Evolutionary conservation across 1,139 yeast species (phyloP).

Genomic region (Spathaspora sp.): DNA sequence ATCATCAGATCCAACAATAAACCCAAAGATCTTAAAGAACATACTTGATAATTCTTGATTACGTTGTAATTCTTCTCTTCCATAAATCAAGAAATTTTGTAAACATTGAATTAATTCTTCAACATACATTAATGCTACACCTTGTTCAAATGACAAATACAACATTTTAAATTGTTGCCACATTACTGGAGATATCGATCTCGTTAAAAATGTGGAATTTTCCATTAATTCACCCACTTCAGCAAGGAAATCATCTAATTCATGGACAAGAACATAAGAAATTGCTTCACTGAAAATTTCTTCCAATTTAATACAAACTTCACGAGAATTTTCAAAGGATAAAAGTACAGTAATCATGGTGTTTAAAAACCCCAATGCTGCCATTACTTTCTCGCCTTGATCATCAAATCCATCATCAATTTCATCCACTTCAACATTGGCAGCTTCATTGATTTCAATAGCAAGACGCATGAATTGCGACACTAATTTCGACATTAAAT

Average conservation of each 20-base stretch:
- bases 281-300: conserved; percentile 74
- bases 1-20: conserved; percentile 36
- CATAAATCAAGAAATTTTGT: conserved; percentile 77
- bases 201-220: conserved; percentile 74
- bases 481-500: conserved; percentile 74
- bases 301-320: conserved; percentile 65
- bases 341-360: conserved; percentile 86
- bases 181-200: conserved; percentile 69
- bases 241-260: conserved; percentile 74
- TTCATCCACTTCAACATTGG: conserved; percentile 48
- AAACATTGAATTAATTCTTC: conserved; percentile 79
- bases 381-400: conserved; percentile 76
- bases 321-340: conserved; percentile 80
- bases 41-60: conserved; percentile 23
- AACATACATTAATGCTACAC: conserved; percentile 58
- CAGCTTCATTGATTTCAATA: conserved; percentile 63
- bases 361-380: conserved; percentile 83
- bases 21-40: conserved; percentile 35
- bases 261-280: conserved; percentile 59
- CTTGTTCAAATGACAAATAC: conserved; percentile 52
- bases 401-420: conserved; percentile 47
- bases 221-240: conserved; percentile 86
- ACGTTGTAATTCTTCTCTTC: conserved; percentile 48
- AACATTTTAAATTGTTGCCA: conserved; percentile 71
- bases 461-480: conserved; percentile 79